Percentiles rank a stretch among this genome's conserved stretches.
Evolutionary conservation across 352 stramenopile species (phyloP).

Genomic region (Pythium sukuiense): DNA sequence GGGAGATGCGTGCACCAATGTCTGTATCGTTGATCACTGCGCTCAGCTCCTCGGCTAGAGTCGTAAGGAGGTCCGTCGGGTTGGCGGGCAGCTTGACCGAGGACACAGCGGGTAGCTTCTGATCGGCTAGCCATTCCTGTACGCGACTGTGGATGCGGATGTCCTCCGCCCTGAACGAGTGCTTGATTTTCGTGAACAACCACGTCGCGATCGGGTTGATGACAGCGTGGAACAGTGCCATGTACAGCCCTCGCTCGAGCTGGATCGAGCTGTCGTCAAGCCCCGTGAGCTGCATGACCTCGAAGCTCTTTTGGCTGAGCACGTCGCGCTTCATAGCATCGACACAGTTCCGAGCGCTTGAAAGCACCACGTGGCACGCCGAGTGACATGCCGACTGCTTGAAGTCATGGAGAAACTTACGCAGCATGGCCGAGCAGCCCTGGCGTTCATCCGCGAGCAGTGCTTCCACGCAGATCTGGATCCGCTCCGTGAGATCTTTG

Average conservation of each 20-base stretch:
- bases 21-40: not conserved
- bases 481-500: slow-evolving; percentile 8
- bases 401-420: slow-evolving; percentile 28
- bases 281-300: slow-evolving; percentile 30
- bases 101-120: not conserved
- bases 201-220: slow-evolving; percentile 23
- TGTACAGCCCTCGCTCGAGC: slow-evolving; percentile 26
- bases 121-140: not conserved
- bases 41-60: slow-evolving; percentile 9
- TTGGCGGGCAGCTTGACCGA: not conserved
- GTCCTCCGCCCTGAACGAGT: slow-evolving; percentile 24
- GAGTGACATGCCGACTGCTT: slow-evolving; percentile 17
- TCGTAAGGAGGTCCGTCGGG: slow-evolving; percentile 16
- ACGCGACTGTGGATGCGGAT: slow-evolving; percentile 3
- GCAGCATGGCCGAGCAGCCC: slow-evolving; percentile 1
- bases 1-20: not conserved
- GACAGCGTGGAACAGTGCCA: slow-evolving; percentile 12
- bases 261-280: slow-evolving; percentile 24
- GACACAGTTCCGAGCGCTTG: slow-evolving; percentile 14
- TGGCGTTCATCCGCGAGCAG: slow-evolving; percentile 28
- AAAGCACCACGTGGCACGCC: slow-evolving; percentile 22
- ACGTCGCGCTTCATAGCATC: slow-evolving; percentile 20
- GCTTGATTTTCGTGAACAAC: slow-evolving; percentile 26
- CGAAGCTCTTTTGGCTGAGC: slow-evolving; percentile 20
- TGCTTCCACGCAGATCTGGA: slow-evolving; percentile 25